Base-by-base conservation (phyloP, 2,329 filamentous ascomycete species). In the Metarhizium guizhouense region DNA sequence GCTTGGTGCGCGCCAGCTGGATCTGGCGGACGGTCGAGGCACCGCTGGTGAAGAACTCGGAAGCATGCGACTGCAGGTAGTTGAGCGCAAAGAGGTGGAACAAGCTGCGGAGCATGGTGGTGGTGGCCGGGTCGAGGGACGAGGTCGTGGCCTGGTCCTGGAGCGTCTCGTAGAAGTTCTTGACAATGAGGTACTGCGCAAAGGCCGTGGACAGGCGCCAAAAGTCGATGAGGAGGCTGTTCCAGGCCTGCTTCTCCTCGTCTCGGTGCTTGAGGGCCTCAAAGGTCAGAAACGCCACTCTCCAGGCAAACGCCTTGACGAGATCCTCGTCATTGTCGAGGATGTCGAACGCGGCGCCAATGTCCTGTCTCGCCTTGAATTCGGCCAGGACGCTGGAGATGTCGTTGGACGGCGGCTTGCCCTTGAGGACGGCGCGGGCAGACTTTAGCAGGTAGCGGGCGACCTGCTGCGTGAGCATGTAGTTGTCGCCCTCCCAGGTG, bases 381-480 rank as follows among this genome's bases (percentile, higher is more conserved):
- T 76, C 76, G 54, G 77, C 74, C 40, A 91, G 79, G 64, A 90
- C 86, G 36, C 74, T 75, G 3, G 82, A 59, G 34, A 65, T 64
- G 16, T 62, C 58, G 36, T 65, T 65, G 5, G 45, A 30, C 45
- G 48, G 32, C 11, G 48, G 30, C 58, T 85, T 81, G 60, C 82
- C 83, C 14, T 79, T 74, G n/a, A 89, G 72, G 0, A 90, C 87
- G 1, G 81, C 78, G 47, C 87, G 84, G 0, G 86, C 87, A 3
- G 86, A 83, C 77, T 90, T 91, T 60, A 91, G 79, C 49, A 91
- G 80, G 64, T 90, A 90, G 56, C 86, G 81, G 3, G 85, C 85
- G 3, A 90, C 87, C 72, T 91, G 87, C 69, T 91, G 87, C 10
- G 86, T 88, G 57, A 91, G 75, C 87, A 91, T 90, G 74, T 88